Base-by-base conservation (phyloP, 2,329 filamentous ascomycete species). In the Cordyceps javanica region DNA sequence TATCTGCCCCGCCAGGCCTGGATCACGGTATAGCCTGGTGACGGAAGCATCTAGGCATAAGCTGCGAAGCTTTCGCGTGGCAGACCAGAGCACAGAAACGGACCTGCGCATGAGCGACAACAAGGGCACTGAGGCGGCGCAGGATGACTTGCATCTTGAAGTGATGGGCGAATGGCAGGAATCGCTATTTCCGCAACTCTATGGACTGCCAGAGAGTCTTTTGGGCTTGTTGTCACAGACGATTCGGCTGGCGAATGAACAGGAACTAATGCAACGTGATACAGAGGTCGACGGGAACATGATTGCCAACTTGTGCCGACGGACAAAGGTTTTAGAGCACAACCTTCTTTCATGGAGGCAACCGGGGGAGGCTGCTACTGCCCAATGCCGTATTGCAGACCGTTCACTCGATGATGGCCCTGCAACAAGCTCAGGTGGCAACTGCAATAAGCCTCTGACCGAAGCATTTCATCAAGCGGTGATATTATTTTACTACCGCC, bases 1-100 rank as follows among this genome's bases (percentile, higher is more conserved):
- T 11, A 56, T 56, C n/a, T 39, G 36, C n/a, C 44, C 54, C 6
- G 32, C 25, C 26, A 45, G 34, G 34, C 54, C 54, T 21, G 38
- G 32, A 5, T 30, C 50, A 14, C 42, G 32, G 21, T 23, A 16
- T 3, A 28, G 25, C 19, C 34, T 49, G 13, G 42, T 28, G 5
- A 49, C 23, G 10, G 34, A 32, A 10, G 41, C 30, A 26, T 46
- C 54, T 14, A 26, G 21, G n/a, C 44, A 48, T 7, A 39, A n/a
- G 42, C 54, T 56, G 32, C 54, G 54, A 5, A 56, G 54, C 23
- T 56, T 56, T n/a, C 44, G 54, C 11, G 34, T 56, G 9, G 54
- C 54, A 2, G 44, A 56, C 16, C 42, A 56, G 7, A 56, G 54
- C 42, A 56, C 54, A 3, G 54, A 56, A n/a, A 21, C 44, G 7